Evolutionary conservation across 345 rosid species (phyloP), one percentile per base, ranked within the genome.

Genomic region (Fremontodendron californicum): DNA sequence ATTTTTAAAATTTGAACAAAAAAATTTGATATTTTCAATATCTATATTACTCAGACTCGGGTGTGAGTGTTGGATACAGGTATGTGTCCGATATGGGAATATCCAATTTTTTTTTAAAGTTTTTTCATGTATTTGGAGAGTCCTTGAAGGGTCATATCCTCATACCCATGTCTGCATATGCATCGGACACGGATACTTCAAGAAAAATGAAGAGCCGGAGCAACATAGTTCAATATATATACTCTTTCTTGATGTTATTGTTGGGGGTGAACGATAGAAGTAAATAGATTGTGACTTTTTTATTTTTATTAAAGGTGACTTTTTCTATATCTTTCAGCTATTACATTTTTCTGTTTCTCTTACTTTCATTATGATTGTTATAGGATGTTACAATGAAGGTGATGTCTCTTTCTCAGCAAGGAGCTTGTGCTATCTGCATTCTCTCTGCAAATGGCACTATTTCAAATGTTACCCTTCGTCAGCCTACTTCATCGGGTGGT

Each of bases 361-460:
- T 54, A 64, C 77, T 78, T 78, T 42, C 65, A 6, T 68, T 65
- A 33, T 80, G 65, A 16, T 75, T 78, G 27, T 46, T 80, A 43
- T 81, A 96, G 99, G 99, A 96, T 86, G 94, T 96, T 76, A 87
- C 85, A 13, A 96, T 90, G 99, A 96, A 94, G 86, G 79, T 96
- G 68, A 92, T 96, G 97, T 84, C 93, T 63, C 90, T 96, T 78
- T 89, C 94, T 76, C 97, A 92, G 80, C 94, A 92, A 88, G 89
- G 90, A 73, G 72, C 92, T 75, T 95, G 90, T 61, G 94, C 98
- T 78, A 88, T 94, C 33, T 94, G 99, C 77, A 76, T 96, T 79
- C 97, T 93, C 49, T 93, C 95, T 18, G 98, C 97, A 11, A 92
- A 85, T 39, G 98, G 97, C 61, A 90, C 91, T 60, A 87, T 93